A percentile compares a stretch with the other conserved stretches of the same genome.
These are phyloP conservation scores for Austroboletus sp. DNA, from an alignment of 1,284 basidiomycete species.

Conservation along the genomic window DNA sequence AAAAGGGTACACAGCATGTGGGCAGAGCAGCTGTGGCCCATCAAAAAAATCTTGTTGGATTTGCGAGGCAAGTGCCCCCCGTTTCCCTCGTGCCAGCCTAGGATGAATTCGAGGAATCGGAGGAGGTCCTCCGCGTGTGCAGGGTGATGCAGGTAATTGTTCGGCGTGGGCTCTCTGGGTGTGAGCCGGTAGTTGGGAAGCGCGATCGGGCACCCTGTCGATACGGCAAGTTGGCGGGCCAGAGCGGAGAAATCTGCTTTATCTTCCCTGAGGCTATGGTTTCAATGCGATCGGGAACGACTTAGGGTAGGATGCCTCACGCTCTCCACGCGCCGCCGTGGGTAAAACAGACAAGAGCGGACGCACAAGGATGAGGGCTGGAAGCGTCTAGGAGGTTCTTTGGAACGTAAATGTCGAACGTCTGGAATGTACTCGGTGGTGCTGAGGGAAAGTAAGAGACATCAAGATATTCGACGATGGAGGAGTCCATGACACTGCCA, in stretches of 20 bases:
- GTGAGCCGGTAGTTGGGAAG: constrained; percentile 74
- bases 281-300: constrained; percentile 2
- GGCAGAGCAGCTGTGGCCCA: constrained; percentile 74
- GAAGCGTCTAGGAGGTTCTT: background rate
- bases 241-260: constrained; percentile 54
- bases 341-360: constrained; percentile 49
- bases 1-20: constrained; percentile 72
- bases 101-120: constrained; percentile 52
- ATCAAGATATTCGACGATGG: constrained; percentile 29
- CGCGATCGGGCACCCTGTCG: constrained; percentile 52
- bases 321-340: constrained; percentile 77
- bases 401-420: constrained; percentile 48
- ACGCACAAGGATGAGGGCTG: background rate
- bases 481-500: constrained; percentile 13
- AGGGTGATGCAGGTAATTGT: constrained; percentile 52
- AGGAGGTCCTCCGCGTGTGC: constrained; percentile 63
- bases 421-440: constrained; percentile 29
- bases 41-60: constrained; percentile 43
- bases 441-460: constrained; percentile 38
- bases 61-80: constrained; percentile 18
- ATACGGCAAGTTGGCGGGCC: constrained; percentile 45
- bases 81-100: constrained; percentile 28
- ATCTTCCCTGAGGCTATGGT: constrained; percentile 49
- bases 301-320: constrained; percentile 39
- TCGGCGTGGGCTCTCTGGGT: constrained; percentile 33